Evolutionary conservation across 805 yeast species (phyloP), one percentile per base, ranked within the genome.

Genomic region (Candida qinlingensis): DNA sequence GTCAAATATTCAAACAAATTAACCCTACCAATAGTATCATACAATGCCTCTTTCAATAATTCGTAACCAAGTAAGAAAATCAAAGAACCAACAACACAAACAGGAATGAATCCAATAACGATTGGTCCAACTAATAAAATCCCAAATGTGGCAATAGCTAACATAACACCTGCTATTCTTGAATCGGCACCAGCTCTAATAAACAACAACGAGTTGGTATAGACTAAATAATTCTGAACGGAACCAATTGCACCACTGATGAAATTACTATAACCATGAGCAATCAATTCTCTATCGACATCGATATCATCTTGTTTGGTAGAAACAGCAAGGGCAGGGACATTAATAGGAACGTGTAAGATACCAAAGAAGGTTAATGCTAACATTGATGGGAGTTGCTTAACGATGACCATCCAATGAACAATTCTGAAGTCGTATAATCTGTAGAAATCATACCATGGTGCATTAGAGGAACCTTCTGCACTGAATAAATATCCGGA

Each of bases 351-450:
- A 9, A 94, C 99, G 60, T 94, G 99, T 47, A 94, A 70, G 37
- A 94, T 85, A 10, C 99, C 99, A 61, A 94, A 94, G 63, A 94
- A 94, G 0, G 98, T 91, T 54, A 94, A 72, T 0, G 99, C 99
- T 47, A 92, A 69, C 97, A 94, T 94, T 3, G 96, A 85, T 6
- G 99, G 99, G 19, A 90, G 52, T 59, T 90, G 88, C 46, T 75
- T 69, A 2, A 80, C 42, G 28, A 94, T 73, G 30, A 83, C 74
- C 52, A 69, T 61, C 94, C 96, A 88, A 64, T 87, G 81, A n/a
- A 89, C 94, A 30, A 75, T 65, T 4, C 68, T 65, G 58, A 89
- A 81, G 54, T 86, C 75, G 69, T 87, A 94, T 26, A 85, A 70
- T 37, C 71, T 67, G 67, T 92, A 94, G 62, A 91, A 90, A 19